phyloP scores from a whole-genome alignment of 1,284 basidiomycete species.

The Athelia sp. region DNA sequence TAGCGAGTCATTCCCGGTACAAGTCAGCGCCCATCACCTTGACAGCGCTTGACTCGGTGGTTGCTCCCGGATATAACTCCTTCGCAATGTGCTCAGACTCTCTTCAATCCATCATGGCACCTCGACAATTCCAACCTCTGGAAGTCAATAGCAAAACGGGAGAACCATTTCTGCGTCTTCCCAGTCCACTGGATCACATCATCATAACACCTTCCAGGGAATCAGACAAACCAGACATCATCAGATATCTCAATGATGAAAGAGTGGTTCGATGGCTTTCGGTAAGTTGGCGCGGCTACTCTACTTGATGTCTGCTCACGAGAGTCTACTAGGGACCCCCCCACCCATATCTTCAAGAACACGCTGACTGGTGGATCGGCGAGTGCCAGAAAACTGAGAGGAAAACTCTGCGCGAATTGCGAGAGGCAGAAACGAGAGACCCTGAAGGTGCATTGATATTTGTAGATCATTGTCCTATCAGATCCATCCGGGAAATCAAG shows the following conservation, averaged over 20 bases:
- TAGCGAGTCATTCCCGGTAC: no score
- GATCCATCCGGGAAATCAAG: constrained; percentile 38
- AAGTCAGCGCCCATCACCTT: no score
- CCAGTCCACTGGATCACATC: constrained; percentile 42
- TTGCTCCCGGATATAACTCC: no score
- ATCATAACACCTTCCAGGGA: constrained; percentile 54
- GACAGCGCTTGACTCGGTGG: no score
- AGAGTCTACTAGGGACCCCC: constrained; percentile 28
- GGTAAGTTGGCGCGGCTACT: constrained; percentile 6
- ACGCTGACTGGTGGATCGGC: constrained; percentile 24
- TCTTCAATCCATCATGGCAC: constrained; percentile 11
- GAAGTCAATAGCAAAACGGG: constrained; percentile 37
- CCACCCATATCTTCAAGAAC: constrained; percentile 45
- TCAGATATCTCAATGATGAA: constrained; percentile 45
- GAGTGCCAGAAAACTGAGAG: constrained; percentile 15
- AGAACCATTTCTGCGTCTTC: constrained; percentile 49
- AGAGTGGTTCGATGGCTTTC: constrained; percentile 39
- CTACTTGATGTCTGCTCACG: background rate
- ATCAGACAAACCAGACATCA: constrained; percentile 33
- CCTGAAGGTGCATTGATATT: constrained; percentile 12
- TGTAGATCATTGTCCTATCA: constrained; percentile 37
- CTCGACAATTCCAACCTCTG: constrained; percentile 32
- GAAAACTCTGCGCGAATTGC: constrained; percentile 20
- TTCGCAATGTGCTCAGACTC: constrained; percentile 7
- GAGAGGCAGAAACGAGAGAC: constrained; percentile 6